phyloP scores from a whole-genome alignment of 2,329 filamentous ascomycete genomes.

The Daldinia sp. region DNA sequence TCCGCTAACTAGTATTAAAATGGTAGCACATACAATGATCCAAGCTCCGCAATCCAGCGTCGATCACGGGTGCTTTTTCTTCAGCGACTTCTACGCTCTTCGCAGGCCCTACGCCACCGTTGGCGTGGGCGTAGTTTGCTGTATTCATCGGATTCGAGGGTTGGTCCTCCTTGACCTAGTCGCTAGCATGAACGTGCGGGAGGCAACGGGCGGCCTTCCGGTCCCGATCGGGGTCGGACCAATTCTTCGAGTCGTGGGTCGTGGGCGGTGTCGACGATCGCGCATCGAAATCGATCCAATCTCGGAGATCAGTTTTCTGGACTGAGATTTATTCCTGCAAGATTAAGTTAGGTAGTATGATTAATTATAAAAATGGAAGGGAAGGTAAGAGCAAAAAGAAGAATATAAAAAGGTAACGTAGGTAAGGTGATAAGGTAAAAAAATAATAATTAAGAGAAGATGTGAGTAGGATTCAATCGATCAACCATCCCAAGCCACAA shows the following conservation, averaged over 20 bases:
- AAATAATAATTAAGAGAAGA: not conserved
- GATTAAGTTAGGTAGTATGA: not conserved
- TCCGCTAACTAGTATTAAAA: conserved; percentile 2
- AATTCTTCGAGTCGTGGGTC: conserved; percentile 23
- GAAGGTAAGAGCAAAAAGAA: not conserved
- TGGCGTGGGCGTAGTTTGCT: conserved; percentile 40
- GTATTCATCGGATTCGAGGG: conserved; percentile 46
- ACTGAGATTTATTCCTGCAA: not conserved
- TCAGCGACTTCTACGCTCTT: conserved; percentile 23
- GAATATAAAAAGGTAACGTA: conserved; percentile 4
- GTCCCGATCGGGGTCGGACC: conserved; percentile 29
- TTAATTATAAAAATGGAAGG: not conserved
- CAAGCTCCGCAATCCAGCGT: conserved; percentile 81
- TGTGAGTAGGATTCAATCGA: conserved; percentile 24
- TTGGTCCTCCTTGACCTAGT: conserved; percentile 25
- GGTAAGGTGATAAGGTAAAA: not conserved
- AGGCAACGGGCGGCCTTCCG: conserved; percentile 37
- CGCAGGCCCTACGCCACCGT: conserved; percentile 21
- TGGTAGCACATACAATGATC: conserved; percentile 72
- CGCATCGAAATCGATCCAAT: conserved; percentile 38
- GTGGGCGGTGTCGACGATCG: conserved; percentile 18
- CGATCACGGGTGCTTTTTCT: conserved; percentile 51
- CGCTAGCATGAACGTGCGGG: conserved; percentile 35
- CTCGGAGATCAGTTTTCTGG: not conserved
- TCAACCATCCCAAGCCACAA: conserved; percentile 22